These are phyloP conservation scores for Phaeodactylum tricornutum DNA, from an alignment of 108 stramenopile species.

Conservation along the genomic window DNA sequence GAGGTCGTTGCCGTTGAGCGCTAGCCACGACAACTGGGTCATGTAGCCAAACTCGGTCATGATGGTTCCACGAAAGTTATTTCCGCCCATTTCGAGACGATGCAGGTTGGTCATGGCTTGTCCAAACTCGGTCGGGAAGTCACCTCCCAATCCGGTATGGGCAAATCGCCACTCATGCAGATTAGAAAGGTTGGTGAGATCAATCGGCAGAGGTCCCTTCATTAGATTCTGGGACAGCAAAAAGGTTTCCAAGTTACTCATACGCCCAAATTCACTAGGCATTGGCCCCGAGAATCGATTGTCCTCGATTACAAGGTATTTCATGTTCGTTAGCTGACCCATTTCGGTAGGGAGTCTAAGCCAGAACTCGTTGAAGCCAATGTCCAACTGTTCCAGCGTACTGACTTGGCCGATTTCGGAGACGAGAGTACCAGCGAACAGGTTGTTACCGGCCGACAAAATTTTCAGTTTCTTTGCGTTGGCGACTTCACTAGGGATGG, in stretches of 20 bases:
- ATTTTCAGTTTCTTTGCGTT: slow-evolving; percentile 23
- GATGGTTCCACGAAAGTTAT: slow-evolving; percentile 42
- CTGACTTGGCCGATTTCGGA: slow-evolving; percentile 32
- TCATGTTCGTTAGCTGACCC: slow-evolving; percentile 34
- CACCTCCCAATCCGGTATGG: slow-evolving; percentile 46
- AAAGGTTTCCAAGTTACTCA: slow-evolving; percentile 39
- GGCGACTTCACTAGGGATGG: slow-evolving; percentile 38
- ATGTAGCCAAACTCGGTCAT: slow-evolving; percentile 39
- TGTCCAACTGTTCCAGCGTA: slow-evolving; percentile 22
- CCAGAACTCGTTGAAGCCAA: slow-evolving; percentile 47
- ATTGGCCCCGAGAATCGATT: slow-evolving; percentile 54
- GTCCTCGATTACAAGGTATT: slow-evolving; percentile 37
- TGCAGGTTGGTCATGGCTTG: slow-evolving; percentile 39
- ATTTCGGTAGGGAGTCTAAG: slow-evolving; percentile 45
- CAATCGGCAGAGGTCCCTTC: slow-evolving; percentile 36
- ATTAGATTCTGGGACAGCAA: slow-evolving; percentile 41
- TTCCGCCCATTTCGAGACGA: slow-evolving; percentile 43
- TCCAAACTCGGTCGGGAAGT: slow-evolving; percentile 59
- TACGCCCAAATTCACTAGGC: slow-evolving; percentile 46
- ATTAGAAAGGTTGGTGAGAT: slow-evolving; percentile 34
- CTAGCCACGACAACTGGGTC: slow-evolving; percentile 42
- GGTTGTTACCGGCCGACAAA: slow-evolving; percentile 36
- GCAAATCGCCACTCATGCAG: slow-evolving; percentile 26
- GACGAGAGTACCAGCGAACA: slow-evolving; percentile 29
- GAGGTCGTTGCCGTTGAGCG: slow-evolving; percentile 36